Evolutionary conservation across 371 early-diverging fungal species (phyloP), one percentile per base, ranked within the genome.

Genomic region (Basidiobolus meristosporus): DNA sequence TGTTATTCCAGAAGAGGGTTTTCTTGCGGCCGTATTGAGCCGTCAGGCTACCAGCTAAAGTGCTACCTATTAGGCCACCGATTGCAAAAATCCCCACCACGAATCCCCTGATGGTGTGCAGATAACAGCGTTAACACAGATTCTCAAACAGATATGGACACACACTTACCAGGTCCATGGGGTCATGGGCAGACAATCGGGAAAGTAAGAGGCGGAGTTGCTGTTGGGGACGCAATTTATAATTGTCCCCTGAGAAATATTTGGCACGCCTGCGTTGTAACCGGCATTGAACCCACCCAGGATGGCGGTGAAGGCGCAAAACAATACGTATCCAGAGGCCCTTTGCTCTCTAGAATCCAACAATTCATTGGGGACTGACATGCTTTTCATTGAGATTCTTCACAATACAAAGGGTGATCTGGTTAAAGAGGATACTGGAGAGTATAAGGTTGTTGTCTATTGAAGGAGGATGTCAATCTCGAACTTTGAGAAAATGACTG

Each of bases 61-160:
- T 52, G 7, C 76, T 82, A 44, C 84, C 87, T 2, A 70, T 21
- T 19, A 81, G 50, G 18, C 86, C 90, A 41, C 86, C 84, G 4
- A 81, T 47, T 23, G 74, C 68, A 43, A 70, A 73, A 50, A 71
- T 58, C 18, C 76, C 74, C 31, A 74, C 70, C 1, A 70, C 70
- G 34, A 73, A 53, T n/a, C n/a, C n/a, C n/a, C n/a, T n/a, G n/a
- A n/a, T n/a, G n/a, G n/a, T n/a, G n/a, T n/a, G n/a, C n/a, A n/a
- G n/a, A n/a, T n/a, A n/a, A n/a, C n/a, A n/a, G n/a, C n/a, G n/a
- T n/a, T n/a, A n/a, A n/a, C n/a, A n/a, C n/a, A n/a, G n/a, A n/a
- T n/a, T n/a, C n/a, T n/a, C n/a, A n/a, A n/a, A n/a, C n/a, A n/a
- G n/a, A n/a, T n/a, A n/a, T n/a, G n/a, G n/a, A n/a, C n/a, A n/a